phyloP scores from a whole-genome alignment of 2,329 filamentous ascomycete genomes.

The Pezicula neosporulosa region DNA sequence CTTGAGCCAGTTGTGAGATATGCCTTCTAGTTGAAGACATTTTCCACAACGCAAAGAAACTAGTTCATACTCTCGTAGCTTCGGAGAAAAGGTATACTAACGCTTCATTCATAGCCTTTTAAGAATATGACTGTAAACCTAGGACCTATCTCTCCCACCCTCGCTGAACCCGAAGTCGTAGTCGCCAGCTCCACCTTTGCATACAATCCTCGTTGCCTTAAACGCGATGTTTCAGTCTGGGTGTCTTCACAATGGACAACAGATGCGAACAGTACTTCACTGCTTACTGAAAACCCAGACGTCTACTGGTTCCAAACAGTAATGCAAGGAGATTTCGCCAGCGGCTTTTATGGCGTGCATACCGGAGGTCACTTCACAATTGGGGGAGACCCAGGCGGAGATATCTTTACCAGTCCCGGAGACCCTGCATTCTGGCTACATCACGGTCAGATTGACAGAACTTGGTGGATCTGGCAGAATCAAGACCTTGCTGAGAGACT shows the following conservation, averaged over 20 bases:
- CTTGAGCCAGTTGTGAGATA: no score
- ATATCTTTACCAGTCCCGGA: constrained; percentile 39
- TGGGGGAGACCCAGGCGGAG: constrained; percentile 43
- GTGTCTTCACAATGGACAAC: constrained; percentile 34
- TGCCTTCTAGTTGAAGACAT: no score
- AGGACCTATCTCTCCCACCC: constrained; percentile 41
- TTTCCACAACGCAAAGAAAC: no score
- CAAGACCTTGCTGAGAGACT: constrained; percentile 33
- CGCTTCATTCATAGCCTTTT: constrained; percentile 3
- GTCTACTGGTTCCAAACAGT: constrained; percentile 40
- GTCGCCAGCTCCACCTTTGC: constrained; percentile 8
- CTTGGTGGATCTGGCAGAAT: constrained; percentile 48
- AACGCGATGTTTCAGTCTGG: constrained; percentile 35
- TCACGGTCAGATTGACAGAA: constrained; percentile 42
- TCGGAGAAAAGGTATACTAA: constrained; percentile 33
- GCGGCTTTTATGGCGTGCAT: constrained; percentile 34
- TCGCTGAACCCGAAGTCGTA: constrained; percentile 30
- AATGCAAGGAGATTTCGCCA: constrained; percentile 39
- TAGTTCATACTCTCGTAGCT: constrained; percentile 18
- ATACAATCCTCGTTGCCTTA: constrained; percentile 40
- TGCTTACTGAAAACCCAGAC: constrained; percentile 34
- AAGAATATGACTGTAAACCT: constrained; percentile 33
- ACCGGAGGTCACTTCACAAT: constrained; percentile 38
- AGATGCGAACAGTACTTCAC: constrained; percentile 31
- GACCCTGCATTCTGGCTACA: constrained; percentile 45